phyloP scores from a whole-genome alignment of 495 filamentous ascomycete species.

The Haplographium delicatum region DNA sequence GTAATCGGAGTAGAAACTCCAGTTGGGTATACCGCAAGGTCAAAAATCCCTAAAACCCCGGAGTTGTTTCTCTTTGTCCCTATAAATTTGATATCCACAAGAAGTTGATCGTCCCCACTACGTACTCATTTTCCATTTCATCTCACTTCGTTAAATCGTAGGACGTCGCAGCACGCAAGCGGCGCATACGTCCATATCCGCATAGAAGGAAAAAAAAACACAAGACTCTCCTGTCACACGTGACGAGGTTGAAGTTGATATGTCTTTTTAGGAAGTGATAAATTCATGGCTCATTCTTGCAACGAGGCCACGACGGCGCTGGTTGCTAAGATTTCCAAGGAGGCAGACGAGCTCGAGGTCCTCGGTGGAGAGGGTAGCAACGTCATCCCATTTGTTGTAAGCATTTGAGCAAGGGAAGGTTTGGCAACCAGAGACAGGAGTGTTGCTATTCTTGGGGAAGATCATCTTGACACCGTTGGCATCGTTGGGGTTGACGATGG shows the following conservation, averaged over 20 bases:
- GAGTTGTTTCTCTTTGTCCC: neutral
- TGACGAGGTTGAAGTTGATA: neutral
- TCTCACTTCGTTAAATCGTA: constrained; percentile 8
- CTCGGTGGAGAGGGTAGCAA: constrained; percentile 37
- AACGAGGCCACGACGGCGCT: constrained; percentile 9
- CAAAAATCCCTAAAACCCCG: neutral
- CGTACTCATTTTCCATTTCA: neutral
- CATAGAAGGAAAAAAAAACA: neutral
- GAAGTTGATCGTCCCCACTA: neutral
- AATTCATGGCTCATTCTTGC: constrained; percentile 2
- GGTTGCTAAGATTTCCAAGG: constrained; percentile 15
- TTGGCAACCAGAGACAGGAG: constrained; percentile 37
- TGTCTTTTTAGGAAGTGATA: constrained; percentile 6
- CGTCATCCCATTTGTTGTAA: constrained; percentile 45
- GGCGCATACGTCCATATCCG: constrained; percentile 10
- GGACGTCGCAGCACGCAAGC: constrained; percentile 19
- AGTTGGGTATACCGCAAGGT: neutral
- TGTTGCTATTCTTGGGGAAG: constrained; percentile 31
- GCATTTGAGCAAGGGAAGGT: constrained; percentile 41
- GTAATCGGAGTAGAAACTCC: constrained; percentile 5
- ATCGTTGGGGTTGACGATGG: constrained; percentile 47
- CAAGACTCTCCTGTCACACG: neutral
- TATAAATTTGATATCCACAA: neutral
- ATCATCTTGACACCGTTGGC: constrained; percentile 39
- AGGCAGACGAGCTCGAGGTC: constrained; percentile 17